Conservation (phyloP, 331 rosid species). For the Ulmus americana region DNA sequence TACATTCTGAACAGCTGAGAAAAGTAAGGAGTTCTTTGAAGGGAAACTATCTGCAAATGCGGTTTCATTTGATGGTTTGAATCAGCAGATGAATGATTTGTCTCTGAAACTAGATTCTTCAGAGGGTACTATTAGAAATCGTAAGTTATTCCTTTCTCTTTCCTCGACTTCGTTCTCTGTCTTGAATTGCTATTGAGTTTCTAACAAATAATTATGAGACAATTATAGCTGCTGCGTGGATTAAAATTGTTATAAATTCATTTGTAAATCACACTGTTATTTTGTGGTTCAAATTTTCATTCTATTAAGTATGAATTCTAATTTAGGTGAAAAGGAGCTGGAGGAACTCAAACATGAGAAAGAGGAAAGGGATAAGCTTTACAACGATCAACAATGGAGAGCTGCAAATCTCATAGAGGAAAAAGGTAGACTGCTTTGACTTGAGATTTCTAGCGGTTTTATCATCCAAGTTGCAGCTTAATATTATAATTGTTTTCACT, state of each 20-base stretch:
- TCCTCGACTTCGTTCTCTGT: background rate
- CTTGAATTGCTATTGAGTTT: background rate
- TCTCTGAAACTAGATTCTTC: constrained; percentile 57
- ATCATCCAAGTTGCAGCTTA: background rate
- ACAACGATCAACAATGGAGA: constrained; percentile 49
- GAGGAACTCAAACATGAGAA: constrained; percentile 45
- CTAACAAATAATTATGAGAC: background rate
- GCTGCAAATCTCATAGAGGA: constrained; percentile 45
- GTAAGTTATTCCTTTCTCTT: constrained; percentile 35
- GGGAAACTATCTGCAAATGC: constrained; percentile 58
- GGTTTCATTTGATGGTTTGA: constrained; percentile 56
- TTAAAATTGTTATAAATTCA: background rate
- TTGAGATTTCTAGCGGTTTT: background rate
- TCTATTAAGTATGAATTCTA: constrained; percentile 22
- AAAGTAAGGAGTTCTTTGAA: constrained; percentile 65
- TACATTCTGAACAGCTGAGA: constrained; percentile 51
- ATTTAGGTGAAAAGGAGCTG: constrained; percentile 58
- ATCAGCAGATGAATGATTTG: constrained; percentile 58
- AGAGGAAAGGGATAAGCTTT: constrained; percentile 47
- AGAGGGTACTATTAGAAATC: constrained; percentile 50
- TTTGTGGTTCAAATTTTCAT: background rate
- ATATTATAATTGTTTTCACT: background rate
- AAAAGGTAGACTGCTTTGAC: constrained; percentile 47
- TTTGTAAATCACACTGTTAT: background rate
- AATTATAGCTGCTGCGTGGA: background rate